Evolutionary conservation across 371 early-diverging fungal species (phyloP).

Genomic region (Saksenaea oblongispora): DNA sequence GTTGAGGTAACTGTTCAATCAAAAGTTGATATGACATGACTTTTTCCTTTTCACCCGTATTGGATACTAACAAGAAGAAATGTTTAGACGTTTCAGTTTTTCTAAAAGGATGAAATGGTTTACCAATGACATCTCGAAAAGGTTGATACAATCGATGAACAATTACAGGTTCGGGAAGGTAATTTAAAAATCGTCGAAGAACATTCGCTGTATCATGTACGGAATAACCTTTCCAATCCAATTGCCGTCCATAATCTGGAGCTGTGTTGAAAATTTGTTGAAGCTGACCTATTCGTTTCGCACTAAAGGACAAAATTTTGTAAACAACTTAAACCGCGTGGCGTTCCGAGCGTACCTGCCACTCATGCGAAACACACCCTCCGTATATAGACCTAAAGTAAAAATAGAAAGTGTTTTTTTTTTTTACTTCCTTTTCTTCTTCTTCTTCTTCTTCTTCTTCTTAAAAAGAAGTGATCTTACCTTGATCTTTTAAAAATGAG

Average conservation of each 20-base stretch:
- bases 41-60: conserved; percentile 31
- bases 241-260: conserved; percentile 57
- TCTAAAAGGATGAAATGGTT: background rate
- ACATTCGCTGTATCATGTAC: conserved; percentile 68
- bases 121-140: conserved; percentile 64
- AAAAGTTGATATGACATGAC: conserved; percentile 51
- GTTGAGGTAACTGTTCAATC: conserved; percentile 55
- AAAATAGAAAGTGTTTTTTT: background rate
- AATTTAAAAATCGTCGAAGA: conserved; percentile 59
- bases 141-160: conserved; percentile 53
- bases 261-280: conserved; percentile 60
- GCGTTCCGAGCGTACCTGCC: conserved; percentile 25
- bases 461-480: conserved; percentile 15
- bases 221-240: conserved; percentile 62
- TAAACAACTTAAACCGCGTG: conserved; percentile 31
- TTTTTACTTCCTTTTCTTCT: background rate
- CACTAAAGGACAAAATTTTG: conserved; percentile 22
- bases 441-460: background rate
- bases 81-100: background rate
- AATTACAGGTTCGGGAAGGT: conserved; percentile 69
- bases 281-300: conserved; percentile 60
- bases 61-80: too few species aligned
- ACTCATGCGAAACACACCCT: conserved; percentile 42
- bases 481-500: conserved; percentile 42
- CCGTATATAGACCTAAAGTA: conserved; percentile 30